Evolutionary conservation across 306 rosid genomes (phyloP).

Genomic region (Medicago truncatula): DNA sequence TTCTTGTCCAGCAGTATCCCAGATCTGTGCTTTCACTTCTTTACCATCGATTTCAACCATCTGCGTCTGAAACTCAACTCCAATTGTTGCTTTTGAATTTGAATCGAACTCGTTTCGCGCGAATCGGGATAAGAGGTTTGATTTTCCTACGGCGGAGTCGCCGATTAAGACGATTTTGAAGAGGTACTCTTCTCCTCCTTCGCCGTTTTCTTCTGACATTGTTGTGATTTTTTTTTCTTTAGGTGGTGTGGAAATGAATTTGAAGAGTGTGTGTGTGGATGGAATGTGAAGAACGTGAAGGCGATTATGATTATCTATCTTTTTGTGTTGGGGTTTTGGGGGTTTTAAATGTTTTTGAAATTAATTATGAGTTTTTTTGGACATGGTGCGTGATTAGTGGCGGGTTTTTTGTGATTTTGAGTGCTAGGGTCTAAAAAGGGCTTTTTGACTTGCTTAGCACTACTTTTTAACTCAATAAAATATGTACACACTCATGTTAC

Average conservation of each 20-base stretch:
- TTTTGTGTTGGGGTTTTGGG: slow-evolving; percentile 21
- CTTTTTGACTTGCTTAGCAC: slow-evolving; percentile 4
- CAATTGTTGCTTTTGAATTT: slow-evolving; percentile 85
- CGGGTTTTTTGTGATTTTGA: slow-evolving; percentile 32
- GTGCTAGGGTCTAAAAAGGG: not conserved
- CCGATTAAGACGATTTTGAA: slow-evolving; percentile 90
- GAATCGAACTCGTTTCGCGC: slow-evolving; percentile 84
- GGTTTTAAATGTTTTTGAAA: not conserved
- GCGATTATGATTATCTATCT: not conserved
- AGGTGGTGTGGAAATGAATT: not conserved
- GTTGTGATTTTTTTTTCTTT: not conserved
- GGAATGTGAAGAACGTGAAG: slow-evolving; percentile 30
- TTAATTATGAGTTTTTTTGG: not conserved
- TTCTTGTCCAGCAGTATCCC: slow-evolving; percentile 98
- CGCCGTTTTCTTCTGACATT: slow-evolving; percentile 40
- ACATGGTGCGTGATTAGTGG: slow-evolving; percentile 44
- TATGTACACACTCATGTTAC: too few species aligned
- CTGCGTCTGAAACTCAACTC: slow-evolving; percentile 90
- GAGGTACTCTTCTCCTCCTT: slow-evolving; percentile 70
- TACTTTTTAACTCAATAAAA: not conserved
- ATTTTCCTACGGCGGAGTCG: slow-evolving; percentile 94
- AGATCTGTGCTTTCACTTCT: slow-evolving; percentile 91
- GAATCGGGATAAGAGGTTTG: slow-evolving; percentile 79
- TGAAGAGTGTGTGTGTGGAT: not conserved
- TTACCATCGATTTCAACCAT: slow-evolving; percentile 82